A percentile compares a stretch with the other conserved stretches of the same genome.
phyloP scores from a whole-genome alignment of 345 rosid species.

The Turnera subulata region DNA sequence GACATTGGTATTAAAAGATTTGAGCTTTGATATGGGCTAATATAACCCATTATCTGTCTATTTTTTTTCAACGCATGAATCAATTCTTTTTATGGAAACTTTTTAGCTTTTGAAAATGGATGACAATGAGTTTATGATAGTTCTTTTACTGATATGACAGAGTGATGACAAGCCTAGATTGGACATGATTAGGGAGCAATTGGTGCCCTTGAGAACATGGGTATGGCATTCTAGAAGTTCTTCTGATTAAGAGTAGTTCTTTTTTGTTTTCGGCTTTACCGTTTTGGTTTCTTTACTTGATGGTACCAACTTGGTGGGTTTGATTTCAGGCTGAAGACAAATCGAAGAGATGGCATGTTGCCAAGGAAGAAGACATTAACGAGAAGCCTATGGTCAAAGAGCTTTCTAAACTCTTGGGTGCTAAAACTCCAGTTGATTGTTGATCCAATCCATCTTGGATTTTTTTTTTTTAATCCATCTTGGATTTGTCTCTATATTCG shows the following conservation, averaged over 20 bases:
- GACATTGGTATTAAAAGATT: no score
- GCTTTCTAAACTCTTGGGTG: constrained; percentile 62
- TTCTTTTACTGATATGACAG: constrained; percentile 25
- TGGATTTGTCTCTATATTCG: neutral
- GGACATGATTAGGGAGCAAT: constrained; percentile 49
- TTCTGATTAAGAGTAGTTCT: no score
- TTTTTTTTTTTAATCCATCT: neutral
- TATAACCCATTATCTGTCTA: no score
- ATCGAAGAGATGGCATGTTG: constrained; percentile 70
- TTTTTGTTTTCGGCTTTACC: no score
- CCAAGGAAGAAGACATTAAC: constrained; percentile 41
- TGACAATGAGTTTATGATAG: neutral
- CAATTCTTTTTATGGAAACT: no score
- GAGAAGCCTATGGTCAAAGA: constrained; percentile 68
- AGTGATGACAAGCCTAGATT: constrained; percentile 60
- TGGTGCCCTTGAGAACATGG: constrained; percentile 65
- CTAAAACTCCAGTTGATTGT: constrained; percentile 30
- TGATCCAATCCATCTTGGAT: neutral
- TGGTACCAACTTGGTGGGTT: constrained; percentile 5
- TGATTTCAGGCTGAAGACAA: constrained; percentile 49
- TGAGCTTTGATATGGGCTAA: no score
- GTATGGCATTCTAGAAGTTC: constrained; percentile 31
- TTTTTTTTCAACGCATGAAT: no score
- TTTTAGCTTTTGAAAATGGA: neutral
- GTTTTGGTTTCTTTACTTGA: no score